phyloP scores from a whole-genome alignment of 2,329 filamentous ascomycete genomes.

The Thielaviopsis euricoi region DNA sequence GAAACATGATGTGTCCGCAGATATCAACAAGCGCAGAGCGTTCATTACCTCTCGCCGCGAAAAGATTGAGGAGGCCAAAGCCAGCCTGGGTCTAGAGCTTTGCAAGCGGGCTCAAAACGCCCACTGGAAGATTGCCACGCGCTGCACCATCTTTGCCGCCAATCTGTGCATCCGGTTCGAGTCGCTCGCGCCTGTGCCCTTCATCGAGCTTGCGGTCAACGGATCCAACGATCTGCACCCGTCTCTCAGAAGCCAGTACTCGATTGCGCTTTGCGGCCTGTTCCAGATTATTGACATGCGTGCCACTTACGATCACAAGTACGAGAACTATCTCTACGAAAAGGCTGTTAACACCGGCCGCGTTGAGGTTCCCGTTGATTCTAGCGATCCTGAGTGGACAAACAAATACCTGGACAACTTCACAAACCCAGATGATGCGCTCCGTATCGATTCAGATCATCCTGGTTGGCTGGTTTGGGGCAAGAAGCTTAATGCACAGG shows the following conservation, averaged over 20 bases:
- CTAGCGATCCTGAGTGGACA: slow-evolving; percentile 66
- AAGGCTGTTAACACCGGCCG: slow-evolving; percentile 46
- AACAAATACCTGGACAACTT: slow-evolving; percentile 63
- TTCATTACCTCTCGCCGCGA: slow-evolving; percentile 60
- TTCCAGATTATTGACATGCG: slow-evolving; percentile 82
- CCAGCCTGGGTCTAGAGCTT: slow-evolving; percentile 63
- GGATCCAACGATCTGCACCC: slow-evolving; percentile 87
- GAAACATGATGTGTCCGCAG: slow-evolving; percentile 36
- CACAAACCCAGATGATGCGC: slow-evolving; percentile 54
- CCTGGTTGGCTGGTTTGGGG: slow-evolving; percentile 96
- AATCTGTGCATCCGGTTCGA: slow-evolving; percentile 89
- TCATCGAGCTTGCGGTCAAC: slow-evolving; percentile 66
- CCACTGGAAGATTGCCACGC: slow-evolving; percentile 91
- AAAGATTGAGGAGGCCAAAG: slow-evolving; percentile 71
- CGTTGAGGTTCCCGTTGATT: slow-evolving; percentile 53
- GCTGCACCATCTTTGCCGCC: slow-evolving; percentile 78
- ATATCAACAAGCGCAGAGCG: slow-evolving; percentile 40
- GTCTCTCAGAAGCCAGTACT: slow-evolving; percentile 64
- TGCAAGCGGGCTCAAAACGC: slow-evolving; percentile 60
- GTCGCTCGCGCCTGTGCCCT: slow-evolving; percentile 60
- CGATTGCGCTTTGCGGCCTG: slow-evolving; percentile 56
- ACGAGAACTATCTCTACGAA: slow-evolving; percentile 56
- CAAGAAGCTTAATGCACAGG: slow-evolving; percentile 66
- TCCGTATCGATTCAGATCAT: slow-evolving; percentile 81
- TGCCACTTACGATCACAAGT: slow-evolving; percentile 71